Conservation (phyloP, 169 alveolate genomes). For the Eimeria maxima region DNA sequence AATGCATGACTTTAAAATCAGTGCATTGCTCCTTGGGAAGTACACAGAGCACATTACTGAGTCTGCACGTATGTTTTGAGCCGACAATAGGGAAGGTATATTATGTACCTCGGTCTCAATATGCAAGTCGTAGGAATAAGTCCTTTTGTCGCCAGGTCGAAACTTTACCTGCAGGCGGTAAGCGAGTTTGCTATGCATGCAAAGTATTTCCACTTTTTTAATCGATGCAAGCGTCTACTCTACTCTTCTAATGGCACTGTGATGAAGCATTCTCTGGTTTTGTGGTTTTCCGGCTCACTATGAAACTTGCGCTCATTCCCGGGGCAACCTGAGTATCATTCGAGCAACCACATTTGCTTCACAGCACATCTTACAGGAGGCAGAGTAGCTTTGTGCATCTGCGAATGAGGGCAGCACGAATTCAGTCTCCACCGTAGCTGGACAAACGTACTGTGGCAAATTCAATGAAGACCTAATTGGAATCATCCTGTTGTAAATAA, state of each 20-base stretch:
- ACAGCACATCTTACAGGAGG: neutral
- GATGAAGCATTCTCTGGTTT: neutral
- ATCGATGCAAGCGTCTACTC: neutral
- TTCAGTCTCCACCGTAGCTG: neutral
- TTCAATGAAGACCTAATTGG: neutral
- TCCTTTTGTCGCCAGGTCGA: constrained; percentile 50
- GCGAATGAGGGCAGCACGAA: neutral
- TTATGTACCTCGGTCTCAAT: constrained; percentile 58
- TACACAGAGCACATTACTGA: neutral
- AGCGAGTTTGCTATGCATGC: neutral
- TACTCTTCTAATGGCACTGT: neutral
- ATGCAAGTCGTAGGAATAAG: constrained; percentile 53
- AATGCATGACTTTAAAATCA: neutral
- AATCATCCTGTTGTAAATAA: neutral
- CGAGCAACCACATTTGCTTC: neutral
- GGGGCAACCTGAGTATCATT: constrained; percentile 64
- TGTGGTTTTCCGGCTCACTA: neutral
- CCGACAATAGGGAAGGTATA: neutral
- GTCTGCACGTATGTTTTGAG: neutral
- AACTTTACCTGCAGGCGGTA: constrained; percentile 59
- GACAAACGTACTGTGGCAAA: neutral
- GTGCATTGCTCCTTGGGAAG: neutral
- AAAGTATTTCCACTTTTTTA: neutral
- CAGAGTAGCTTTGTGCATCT: neutral
- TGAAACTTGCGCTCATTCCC: constrained; percentile 57